Evolutionary conservation across 345 rosid genomes (phyloP).

Genomic region (Triadica sebifera): DNA sequence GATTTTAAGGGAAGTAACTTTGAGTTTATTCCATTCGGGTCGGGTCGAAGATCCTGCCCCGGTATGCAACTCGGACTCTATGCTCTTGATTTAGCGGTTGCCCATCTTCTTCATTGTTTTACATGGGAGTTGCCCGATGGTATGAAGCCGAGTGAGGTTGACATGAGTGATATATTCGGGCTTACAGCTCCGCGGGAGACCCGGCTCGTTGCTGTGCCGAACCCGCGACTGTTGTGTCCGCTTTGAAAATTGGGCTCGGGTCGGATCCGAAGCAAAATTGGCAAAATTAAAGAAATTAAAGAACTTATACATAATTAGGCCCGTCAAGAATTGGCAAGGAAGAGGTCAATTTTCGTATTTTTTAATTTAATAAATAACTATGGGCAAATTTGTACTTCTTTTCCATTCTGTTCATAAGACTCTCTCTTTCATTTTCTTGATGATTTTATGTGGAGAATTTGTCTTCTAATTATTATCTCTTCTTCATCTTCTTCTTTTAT

Average conservation of each 20-base stretch:
- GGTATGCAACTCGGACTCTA: constrained; percentile 95
- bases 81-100: constrained; percentile 66
- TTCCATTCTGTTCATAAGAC: too few relatives aligned
- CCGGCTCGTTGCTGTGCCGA: constrained; percentile 64
- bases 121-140: constrained; percentile 88
- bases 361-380: too few relatives aligned
- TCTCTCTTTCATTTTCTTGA: too few relatives aligned
- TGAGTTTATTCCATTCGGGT: constrained; percentile 87
- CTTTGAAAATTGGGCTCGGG: constrained; percentile 11
- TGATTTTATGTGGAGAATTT: too few relatives aligned
- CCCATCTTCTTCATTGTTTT: constrained; percentile 67
- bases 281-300: too few relatives aligned
- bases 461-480: too few relatives aligned
- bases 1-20: constrained; percentile 78
- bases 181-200: constrained; percentile 82
- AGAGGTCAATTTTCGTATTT: not conserved
- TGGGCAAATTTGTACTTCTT: too few relatives aligned
- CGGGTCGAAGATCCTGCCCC: constrained; percentile 88
- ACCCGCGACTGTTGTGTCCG: constrained; percentile 44
- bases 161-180: constrained; percentile 78
- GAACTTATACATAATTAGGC: too few relatives aligned
- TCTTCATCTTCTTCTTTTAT: not conserved
- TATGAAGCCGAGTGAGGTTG: constrained; percentile 77
- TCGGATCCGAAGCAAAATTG: not conserved
- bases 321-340: too few relatives aligned